Percentiles rank a stretch among this genome's conserved stretches.
Evolutionary conservation across 495 filamentous ascomycete genomes (phyloP).

Genomic region (Aspergillus funiculosus): DNA sequence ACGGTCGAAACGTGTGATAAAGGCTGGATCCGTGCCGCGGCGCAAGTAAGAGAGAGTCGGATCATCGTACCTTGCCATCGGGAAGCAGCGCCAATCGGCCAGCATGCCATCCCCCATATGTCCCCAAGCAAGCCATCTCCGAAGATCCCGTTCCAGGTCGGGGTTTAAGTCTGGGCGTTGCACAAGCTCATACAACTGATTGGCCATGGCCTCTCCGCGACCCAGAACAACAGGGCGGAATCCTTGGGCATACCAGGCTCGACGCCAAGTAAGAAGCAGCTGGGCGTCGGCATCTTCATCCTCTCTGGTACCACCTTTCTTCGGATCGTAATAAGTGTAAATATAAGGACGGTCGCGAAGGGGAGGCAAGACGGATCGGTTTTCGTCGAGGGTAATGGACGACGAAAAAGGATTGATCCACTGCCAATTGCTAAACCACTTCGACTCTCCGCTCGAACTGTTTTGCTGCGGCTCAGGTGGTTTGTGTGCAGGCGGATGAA

Average conservation of each 20-base stretch:
- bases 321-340: constrained; percentile 86
- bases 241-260: constrained; percentile 91
- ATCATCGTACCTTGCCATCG: constrained; percentile 79
- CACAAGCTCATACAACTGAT: constrained; percentile 62
- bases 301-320: constrained; percentile 52
- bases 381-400: constrained; percentile 77
- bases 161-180: constrained; percentile 51
- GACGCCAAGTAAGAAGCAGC: constrained; percentile 78
- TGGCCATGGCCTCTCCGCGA: constrained; percentile 76
- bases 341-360: constrained; percentile 66
- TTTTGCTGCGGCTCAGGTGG: constrained; percentile 75
- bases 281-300: constrained; percentile 65
- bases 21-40: constrained; percentile 59
- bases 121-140: constrained; percentile 89
- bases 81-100: constrained; percentile 70
- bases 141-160: constrained; percentile 63
- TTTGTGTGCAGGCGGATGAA: constrained; percentile 65
- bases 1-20: constrained; percentile 67
- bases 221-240: constrained; percentile 81
- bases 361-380: constrained; percentile 79
- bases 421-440: constrained; percentile 83
- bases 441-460: constrained; percentile 68
- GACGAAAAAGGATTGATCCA: constrained; percentile 90
- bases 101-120: constrained; percentile 85
- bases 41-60: constrained; percentile 63